Evolutionary conservation across 768 basidiomycete species (phyloP).

Genomic region (Crepidotus variabilis): DNA sequence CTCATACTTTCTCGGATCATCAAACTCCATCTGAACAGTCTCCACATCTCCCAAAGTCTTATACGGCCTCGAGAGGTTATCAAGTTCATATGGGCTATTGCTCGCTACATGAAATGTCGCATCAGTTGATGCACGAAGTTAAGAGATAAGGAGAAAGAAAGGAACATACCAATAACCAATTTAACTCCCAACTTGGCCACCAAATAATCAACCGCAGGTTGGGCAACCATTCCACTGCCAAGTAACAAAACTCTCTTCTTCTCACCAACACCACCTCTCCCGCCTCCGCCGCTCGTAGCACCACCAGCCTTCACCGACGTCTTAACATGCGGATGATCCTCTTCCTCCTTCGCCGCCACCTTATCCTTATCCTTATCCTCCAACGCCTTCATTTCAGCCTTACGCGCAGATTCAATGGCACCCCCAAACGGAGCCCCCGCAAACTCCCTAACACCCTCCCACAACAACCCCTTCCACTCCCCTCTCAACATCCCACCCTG

Average conservation of each 20-base stretch:
- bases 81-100: constrained; percentile 60
- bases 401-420: no score
- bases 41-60: background rate
- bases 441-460: constrained; percentile 42
- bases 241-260: constrained; percentile 76
- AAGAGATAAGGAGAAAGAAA: constrained; percentile 3
- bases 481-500: constrained; percentile 48
- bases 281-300: no score
- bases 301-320: no score
- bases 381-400: background rate
- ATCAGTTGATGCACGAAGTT: constrained; percentile 1
- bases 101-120: constrained; percentile 48
- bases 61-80: constrained; percentile 40
- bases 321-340: no score
- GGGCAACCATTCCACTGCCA: constrained; percentile 95
- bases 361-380: background rate
- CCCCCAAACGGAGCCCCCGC: background rate
- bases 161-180: constrained; percentile 69
- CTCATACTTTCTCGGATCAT: constrained; percentile 28
- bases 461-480: constrained; percentile 56
- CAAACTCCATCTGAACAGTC: background rate
- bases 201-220: constrained; percentile 79
- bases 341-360: background rate
- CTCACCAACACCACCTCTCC: constrained; percentile 2
- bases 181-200: constrained; percentile 58